phyloP scores from a whole-genome alignment of 148 eudicot genomes.

The Vaccinium corymbosum region DNA sequence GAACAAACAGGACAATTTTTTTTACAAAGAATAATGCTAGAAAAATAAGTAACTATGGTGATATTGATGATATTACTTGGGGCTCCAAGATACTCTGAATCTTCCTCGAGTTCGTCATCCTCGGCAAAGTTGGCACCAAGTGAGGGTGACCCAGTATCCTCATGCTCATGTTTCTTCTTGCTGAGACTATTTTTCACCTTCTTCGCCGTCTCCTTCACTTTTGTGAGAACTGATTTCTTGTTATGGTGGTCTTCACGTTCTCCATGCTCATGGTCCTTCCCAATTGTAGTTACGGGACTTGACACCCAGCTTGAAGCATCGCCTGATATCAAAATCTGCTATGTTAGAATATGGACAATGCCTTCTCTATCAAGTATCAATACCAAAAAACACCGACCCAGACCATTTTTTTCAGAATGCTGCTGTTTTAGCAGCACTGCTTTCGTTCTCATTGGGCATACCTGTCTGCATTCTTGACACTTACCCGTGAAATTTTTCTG shows the following conservation, averaged over 20 bases:
- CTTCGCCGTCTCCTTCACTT: constrained; percentile 71
- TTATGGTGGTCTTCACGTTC: constrained; percentile 32
- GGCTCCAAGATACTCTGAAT: constrained; percentile 32
- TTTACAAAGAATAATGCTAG: neutral
- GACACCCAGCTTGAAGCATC: constrained; percentile 30
- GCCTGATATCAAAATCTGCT: constrained; percentile 28
- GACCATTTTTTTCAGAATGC: neutral
- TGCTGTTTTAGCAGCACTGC: neutral
- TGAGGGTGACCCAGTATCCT: constrained; percentile 29
- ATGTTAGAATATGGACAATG: neutral
- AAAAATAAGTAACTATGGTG: neutral
- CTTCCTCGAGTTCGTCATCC: constrained; percentile 39
- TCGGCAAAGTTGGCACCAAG: constrained; percentile 38
- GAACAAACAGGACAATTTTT: neutral
- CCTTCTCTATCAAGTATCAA: neutral
- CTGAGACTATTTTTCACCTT: constrained; percentile 43
- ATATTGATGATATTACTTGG: constrained; percentile 30
- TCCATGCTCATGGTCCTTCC: constrained; percentile 48
- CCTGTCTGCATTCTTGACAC: neutral
- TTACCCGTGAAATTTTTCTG: neutral
- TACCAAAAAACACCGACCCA: neutral
- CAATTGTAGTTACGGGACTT: constrained; percentile 28
- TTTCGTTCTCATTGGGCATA: neutral
- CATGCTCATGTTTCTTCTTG: constrained; percentile 34
- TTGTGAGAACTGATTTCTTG: constrained; percentile 60